phyloP scores from a whole-genome alignment of 1,139 yeast genomes.

The Geotrichum carabidarum region DNA sequence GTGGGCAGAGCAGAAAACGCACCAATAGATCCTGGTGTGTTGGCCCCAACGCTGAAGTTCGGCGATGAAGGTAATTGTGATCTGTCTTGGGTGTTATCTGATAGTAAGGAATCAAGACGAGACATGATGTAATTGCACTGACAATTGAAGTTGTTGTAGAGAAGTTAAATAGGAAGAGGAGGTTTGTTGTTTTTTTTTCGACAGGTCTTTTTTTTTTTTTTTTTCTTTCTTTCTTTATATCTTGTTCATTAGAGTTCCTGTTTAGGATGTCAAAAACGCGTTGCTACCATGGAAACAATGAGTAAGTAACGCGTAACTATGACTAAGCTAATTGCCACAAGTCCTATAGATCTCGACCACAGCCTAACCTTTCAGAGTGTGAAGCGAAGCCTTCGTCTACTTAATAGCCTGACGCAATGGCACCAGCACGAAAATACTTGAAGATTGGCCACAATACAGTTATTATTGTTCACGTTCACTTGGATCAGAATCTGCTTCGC shows the following conservation, averaged over 20 bases:
- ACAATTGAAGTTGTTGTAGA: not conserved
- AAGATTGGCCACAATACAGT: slow-evolving; percentile 11
- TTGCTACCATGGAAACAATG: not conserved
- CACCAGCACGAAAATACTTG: slow-evolving; percentile 15
- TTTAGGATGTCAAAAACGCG: slow-evolving; percentile 10
- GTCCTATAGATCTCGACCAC: not conserved
- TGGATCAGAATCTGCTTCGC: slow-evolving; percentile 13
- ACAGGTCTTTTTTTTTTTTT: not conserved
- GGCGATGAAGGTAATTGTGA: slow-evolving; percentile 18
- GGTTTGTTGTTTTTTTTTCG: slow-evolving; percentile 1
- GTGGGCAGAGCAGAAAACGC: slow-evolving; percentile 15
- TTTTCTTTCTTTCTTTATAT: not conserved
- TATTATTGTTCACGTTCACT: slow-evolving; percentile 11
- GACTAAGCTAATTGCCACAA: not conserved
- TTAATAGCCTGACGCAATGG: slow-evolving; percentile 1
- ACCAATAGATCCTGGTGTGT: slow-evolving; percentile 7
- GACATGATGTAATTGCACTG: slow-evolving; percentile 8
- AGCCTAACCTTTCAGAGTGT: not conserved
- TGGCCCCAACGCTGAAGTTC: slow-evolving; percentile 3
- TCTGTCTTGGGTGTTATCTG: slow-evolving; percentile 15
- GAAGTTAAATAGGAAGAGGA: not conserved
- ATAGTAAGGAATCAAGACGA: slow-evolving; percentile 14
- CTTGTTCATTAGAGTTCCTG: slow-evolving; percentile 12
- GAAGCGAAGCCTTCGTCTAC: not conserved
- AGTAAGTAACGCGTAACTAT: not conserved